Evolutionary conservation across 805 yeast species (phyloP).

Genomic region (Citeromyces nyonsensis): DNA sequence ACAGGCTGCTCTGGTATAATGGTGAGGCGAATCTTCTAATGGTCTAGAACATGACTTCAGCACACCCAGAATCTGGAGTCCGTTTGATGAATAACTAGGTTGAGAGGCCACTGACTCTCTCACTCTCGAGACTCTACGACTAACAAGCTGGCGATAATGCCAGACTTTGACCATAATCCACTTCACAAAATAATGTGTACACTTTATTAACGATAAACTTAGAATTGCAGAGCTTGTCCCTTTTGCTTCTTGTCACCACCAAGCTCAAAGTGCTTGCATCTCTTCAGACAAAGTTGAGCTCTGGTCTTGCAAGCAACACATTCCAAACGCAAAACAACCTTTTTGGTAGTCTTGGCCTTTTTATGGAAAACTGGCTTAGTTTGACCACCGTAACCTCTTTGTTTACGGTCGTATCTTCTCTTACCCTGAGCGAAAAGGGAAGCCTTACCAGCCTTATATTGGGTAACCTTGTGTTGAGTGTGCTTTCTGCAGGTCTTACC

Average conservation of each 20-base stretch:
- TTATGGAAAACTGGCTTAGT: slow-evolving; percentile 99
- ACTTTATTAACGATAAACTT: slow-evolving; percentile 18
- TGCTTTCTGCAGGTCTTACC: slow-evolving; percentile 98
- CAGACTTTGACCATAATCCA: too few species aligned
- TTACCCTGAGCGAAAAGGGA: slow-evolving; percentile 99
- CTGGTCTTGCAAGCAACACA: slow-evolving; percentile 98
- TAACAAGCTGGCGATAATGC: too few species aligned
- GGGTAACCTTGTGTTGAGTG: slow-evolving; percentile 99
- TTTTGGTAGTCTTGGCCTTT: slow-evolving; percentile 99
- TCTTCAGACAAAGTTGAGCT: slow-evolving; percentile 94
- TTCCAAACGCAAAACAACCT: slow-evolving; percentile 98
- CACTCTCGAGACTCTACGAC: too few species aligned
- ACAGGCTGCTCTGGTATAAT: too few species aligned
- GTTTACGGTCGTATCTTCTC: slow-evolving; percentile 99
- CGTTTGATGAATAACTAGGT: too few species aligned
- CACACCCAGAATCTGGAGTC: too few species aligned
- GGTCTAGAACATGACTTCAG: too few species aligned
- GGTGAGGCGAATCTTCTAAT: too few species aligned
- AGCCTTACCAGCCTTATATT: slow-evolving; percentile 99
- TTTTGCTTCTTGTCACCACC: slow-evolving; percentile 99
- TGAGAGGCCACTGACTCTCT: too few species aligned
- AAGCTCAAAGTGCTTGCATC: slow-evolving; percentile 99
- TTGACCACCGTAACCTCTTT: slow-evolving; percentile 99
- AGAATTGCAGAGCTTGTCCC: slow-evolving; percentile 99
- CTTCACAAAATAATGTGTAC: too few species aligned